These are phyloP conservation scores for Ophiognomonia clavigignenti-juglandacearum DNA, from an alignment of 2,329 filamentous ascomycete genomes.

Conservation along the genomic window DNA sequence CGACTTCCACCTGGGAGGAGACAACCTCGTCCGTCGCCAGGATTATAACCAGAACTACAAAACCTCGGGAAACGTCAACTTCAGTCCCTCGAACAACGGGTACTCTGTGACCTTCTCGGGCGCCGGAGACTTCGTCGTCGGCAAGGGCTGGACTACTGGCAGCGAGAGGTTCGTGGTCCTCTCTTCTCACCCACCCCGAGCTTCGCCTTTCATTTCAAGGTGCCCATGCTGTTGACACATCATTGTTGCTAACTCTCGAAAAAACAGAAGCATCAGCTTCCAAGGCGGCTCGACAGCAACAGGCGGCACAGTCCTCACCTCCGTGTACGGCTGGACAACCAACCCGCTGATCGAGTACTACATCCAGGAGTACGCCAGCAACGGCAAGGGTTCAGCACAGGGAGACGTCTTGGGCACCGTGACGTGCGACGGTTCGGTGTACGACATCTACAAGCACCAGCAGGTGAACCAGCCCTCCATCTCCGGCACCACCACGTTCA, in stretches of 20 bases:
- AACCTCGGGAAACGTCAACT: constrained; percentile 30
- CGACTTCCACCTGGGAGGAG: constrained; percentile 23
- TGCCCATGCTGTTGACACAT: not conserved
- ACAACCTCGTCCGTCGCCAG: constrained; percentile 24
- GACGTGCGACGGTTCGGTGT: constrained; percentile 27
- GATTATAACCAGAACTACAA: constrained; percentile 39
- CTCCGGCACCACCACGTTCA: constrained; percentile 41
- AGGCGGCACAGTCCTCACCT: constrained; percentile 27
- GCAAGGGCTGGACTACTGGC: constrained; percentile 55
- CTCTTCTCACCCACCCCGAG: too few relatives aligned
- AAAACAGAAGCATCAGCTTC: constrained; percentile 25
- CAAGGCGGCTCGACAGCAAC: constrained; percentile 20
- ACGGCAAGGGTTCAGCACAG: constrained; percentile 25
- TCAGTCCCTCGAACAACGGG: constrained; percentile 21
- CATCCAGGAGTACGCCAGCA: constrained; percentile 30
- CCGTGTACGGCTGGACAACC: constrained; percentile 33
- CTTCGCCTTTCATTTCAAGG: not conserved
- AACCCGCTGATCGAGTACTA: constrained; percentile 36
- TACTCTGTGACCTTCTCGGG: constrained; percentile 40
- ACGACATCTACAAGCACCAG: constrained; percentile 30
- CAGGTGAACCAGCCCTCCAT: constrained; percentile 40
- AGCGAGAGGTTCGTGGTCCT: constrained; percentile 37
- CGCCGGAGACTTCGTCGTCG: constrained; percentile 49
- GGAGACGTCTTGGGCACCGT: constrained; percentile 27
- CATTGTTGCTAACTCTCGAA: not conserved